Evolutionary conservation across 345 rosid species (phyloP), one percentile per base, ranked within the genome.

Genomic region (Noccaea bulbosa): DNA sequence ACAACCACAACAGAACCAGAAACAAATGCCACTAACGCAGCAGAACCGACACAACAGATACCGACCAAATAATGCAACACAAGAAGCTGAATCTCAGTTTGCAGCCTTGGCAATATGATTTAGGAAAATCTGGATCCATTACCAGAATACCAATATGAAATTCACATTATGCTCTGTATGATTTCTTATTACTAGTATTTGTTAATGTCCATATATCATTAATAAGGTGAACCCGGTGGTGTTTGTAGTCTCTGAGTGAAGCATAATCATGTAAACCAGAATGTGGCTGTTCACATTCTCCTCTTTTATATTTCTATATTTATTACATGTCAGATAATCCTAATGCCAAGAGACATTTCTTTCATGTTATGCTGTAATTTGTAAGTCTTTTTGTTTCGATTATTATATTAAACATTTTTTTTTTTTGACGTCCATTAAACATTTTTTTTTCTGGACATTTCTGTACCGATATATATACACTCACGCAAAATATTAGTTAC

Each of bases 91-190:
- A 2, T 45, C 75, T 5, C 66, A 76, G 7, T 45, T 80, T 62
- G 80, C 82, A 67, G 79, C 79, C 55, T 69, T 79, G 71, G 65
- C 80, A 9, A 76, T 76, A 67, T 79, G 50, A 79, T 47, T 14
- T 52, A 70, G 67, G 54, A 58, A 54, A 48, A 30, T 56, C 14
- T 44, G 37, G 51, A 56, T 33, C 16, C 8, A 27, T 6, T 6
- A n/a, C n/a, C n/a, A n/a, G n/a, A n/a, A n/a, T 44, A 11, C 33
- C 16, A 53, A 33, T 41, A 3, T 40, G 24, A 63, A 14, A 1
- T 44, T 12, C 24, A 24, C 9, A 56, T 3, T 56, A 56, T 34
- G 34, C 2, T 60, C 11, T 48, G 15, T 59, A 59, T 24, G 33
- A 53, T 15, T 24, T 65, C 12, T 20, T 32, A 11, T 16, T 40